These are phyloP conservation scores for Neurospora sp. DNA, from an alignment of 495 filamentous ascomycete species.

Conservation along the genomic window DNA sequence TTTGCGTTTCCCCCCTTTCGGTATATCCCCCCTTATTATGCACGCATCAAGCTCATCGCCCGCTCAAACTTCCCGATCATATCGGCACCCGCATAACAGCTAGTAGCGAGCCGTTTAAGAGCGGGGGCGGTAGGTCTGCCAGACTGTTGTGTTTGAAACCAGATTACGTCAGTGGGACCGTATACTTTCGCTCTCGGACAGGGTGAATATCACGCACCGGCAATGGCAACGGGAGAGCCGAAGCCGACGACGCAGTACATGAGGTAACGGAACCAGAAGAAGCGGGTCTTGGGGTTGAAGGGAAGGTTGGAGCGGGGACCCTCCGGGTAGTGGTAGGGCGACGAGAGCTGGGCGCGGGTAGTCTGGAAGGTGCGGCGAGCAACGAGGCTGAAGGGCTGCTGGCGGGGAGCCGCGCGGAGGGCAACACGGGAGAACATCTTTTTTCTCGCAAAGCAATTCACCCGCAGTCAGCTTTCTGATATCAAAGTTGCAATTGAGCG, in stretches of 20 bases:
- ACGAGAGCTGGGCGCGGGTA: slow-evolving; percentile 73
- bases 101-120: slow-evolving; percentile 19
- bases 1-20: not conserved
- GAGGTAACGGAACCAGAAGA: slow-evolving; percentile 78
- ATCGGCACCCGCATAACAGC: not conserved
- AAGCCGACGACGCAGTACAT: slow-evolving; percentile 69
- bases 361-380: slow-evolving; percentile 90
- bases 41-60: not conserved
- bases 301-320: slow-evolving; percentile 89
- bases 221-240: slow-evolving; percentile 69
- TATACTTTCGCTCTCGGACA: not conserved
- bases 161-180: not conserved
- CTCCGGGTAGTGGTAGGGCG: slow-evolving; percentile 97
- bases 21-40: not conserved
- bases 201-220: slow-evolving; percentile 47
- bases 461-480: not conserved
- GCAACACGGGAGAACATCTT: slow-evolving; percentile 83
- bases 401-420: slow-evolving; percentile 54
- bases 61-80: not conserved
- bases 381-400: slow-evolving; percentile 53
- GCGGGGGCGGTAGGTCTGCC: slow-evolving; percentile 72
- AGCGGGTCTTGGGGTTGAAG: slow-evolving; percentile 86
- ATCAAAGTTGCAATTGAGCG: not conserved
- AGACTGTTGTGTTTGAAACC: slow-evolving; percentile 43
- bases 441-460: not conserved